phyloP scores from a whole-genome alignment of 306 rosid genomes.

The Quillaja saponaria region DNA sequence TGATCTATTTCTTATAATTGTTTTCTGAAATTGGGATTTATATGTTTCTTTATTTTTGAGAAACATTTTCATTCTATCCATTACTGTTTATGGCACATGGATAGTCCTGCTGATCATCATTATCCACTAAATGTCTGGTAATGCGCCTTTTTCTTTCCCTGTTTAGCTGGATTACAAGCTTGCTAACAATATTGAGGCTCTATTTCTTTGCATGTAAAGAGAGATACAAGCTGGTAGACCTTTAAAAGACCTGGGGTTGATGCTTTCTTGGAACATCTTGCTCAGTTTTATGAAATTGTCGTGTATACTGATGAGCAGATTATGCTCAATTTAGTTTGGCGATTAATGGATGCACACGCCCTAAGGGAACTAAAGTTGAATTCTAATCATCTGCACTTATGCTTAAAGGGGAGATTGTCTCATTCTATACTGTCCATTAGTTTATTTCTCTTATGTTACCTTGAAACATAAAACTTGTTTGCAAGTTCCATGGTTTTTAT shows the following conservation, averaged over 20 bases:
- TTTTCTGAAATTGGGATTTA: not conserved
- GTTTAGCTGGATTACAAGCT: slow-evolving; percentile 5
- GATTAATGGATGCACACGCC: too few species aligned
- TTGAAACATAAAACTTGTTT: too few species aligned
- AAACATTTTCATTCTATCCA: slow-evolving; percentile 4
- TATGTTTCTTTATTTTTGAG: not conserved
- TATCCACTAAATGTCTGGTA: slow-evolving; percentile 5
- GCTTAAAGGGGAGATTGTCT: too few species aligned
- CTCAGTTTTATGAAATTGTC: slow-evolving; percentile 79
- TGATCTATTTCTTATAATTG: not conserved
- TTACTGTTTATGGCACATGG: not conserved
- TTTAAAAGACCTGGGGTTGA: slow-evolving; percentile 98
- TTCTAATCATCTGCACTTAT: not conserved
- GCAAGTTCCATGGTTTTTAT: too few species aligned
- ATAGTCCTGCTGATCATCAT: slow-evolving; percentile 15
- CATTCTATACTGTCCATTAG: too few species aligned
- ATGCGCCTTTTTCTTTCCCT: not conserved
- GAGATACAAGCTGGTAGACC: slow-evolving; percentile 98
- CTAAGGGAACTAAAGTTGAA: not conserved
- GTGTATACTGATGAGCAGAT: slow-evolving; percentile 84
- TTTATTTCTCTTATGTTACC: too few species aligned
- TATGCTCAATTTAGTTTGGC: slow-evolving; percentile 48
- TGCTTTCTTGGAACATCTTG: slow-evolving; percentile 93
- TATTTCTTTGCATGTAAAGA: slow-evolving; percentile 50
- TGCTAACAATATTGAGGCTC: slow-evolving; percentile 25